phyloP scores from a whole-genome alignment of 495 filamentous ascomycete genomes.

The Neurospora sp. region DNA sequence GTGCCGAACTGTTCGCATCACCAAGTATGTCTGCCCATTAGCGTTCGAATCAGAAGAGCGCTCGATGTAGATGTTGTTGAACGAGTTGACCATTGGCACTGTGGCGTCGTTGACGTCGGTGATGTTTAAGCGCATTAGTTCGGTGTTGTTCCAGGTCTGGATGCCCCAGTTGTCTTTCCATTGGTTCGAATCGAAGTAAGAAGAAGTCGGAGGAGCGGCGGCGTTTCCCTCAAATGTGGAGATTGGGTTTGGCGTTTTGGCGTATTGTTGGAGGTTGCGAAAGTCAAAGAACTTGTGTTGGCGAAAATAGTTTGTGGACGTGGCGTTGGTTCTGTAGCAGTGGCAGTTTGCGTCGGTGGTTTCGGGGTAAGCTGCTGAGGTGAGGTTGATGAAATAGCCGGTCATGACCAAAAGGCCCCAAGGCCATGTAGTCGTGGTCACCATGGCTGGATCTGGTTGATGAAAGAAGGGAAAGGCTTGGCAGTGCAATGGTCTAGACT shows the following conservation, averaged over 20 bases:
- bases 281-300: conserved; percentile 61
- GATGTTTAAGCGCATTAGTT: conserved; percentile 13
- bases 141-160: conserved; percentile 47
- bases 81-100: conserved; percentile 49
- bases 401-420: neutral
- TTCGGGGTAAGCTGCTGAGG: conserved; percentile 21
- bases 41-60: conserved; percentile 24
- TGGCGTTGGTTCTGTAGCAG: conserved; percentile 39
- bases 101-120: conserved; percentile 28
- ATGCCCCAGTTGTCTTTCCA: conserved; percentile 46
- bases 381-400: conserved; percentile 3
- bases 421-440: neutral
- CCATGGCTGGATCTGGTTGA: neutral
- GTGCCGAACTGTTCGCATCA: conserved; percentile 51
- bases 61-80: conserved; percentile 55
- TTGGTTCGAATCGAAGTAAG: conserved; percentile 27
- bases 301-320: conserved; percentile 46
- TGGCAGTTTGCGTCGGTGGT: conserved; percentile 36
- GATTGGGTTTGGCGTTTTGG: conserved; percentile 13
- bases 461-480: neutral
- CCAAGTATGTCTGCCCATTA: conserved; percentile 41
- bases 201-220: conserved; percentile 21
- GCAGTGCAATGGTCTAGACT: neutral
- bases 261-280: conserved; percentile 36
- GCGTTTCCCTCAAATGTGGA: conserved; percentile 16